Evolutionary conservation across 805 yeast species (phyloP).

Genomic region (Ogataea neopini): DNA sequence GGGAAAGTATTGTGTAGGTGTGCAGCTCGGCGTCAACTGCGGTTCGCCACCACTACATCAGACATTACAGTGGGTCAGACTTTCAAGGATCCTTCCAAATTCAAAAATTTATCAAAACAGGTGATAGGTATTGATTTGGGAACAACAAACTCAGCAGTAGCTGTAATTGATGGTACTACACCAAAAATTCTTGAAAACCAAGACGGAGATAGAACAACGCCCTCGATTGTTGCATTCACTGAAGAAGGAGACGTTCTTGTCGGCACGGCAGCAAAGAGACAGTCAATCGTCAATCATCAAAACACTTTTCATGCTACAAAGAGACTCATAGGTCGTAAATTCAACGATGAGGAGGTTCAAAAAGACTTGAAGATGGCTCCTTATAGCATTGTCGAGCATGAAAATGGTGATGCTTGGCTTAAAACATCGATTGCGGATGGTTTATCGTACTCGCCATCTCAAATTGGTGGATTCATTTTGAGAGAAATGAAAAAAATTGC

Average conservation of each 20-base stretch:
- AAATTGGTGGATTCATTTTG: slow-evolving; percentile 89
- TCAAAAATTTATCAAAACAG: slow-evolving; percentile 5
- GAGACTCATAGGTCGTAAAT: slow-evolving; percentile 92
- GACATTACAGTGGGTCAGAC: slow-evolving; percentile 30
- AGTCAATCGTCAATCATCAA: slow-evolving; percentile 91
- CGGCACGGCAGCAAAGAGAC: slow-evolving; percentile 95
- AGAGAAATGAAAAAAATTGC: slow-evolving; percentile 97
- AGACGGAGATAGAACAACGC: slow-evolving; percentile 81
- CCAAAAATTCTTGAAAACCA: slow-evolving; percentile 80
- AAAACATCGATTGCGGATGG: slow-evolving; percentile 68
- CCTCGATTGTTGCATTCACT: slow-evolving; percentile 93
- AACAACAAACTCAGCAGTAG: slow-evolving; percentile 89
- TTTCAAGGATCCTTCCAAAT: background rate
- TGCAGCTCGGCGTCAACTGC: background rate
- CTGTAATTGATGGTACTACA: slow-evolving; percentile 73
- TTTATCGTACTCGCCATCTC: slow-evolving; percentile 88
- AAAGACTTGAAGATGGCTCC: slow-evolving; percentile 87
- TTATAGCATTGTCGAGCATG: slow-evolving; percentile 85
- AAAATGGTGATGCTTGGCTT: slow-evolving; percentile 95
- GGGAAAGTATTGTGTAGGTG: background rate
- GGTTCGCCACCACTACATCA: slow-evolving; percentile 1
- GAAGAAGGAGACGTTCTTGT: slow-evolving; percentile 84
- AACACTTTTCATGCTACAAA: slow-evolving; percentile 94
- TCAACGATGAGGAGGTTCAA: slow-evolving; percentile 86
- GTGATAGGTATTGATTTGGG: slow-evolving; percentile 88